A percentile compares a stretch with the other conserved stretches of the same genome.
Evolutionary conservation across 164 flowering plant genomes (phyloP).

Genomic region (Vitis riparia): DNA sequence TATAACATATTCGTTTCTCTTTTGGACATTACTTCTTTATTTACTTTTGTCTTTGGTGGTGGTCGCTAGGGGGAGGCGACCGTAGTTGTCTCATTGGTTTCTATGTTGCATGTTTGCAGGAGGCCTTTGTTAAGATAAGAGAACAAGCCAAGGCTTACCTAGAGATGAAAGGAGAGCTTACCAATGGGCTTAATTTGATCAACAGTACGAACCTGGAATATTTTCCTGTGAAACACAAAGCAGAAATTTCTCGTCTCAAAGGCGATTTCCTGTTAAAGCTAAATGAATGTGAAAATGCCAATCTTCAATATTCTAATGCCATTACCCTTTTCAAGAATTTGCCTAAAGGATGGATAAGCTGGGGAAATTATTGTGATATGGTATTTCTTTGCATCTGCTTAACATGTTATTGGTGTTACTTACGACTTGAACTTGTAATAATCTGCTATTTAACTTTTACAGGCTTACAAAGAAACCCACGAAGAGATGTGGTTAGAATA

Average conservation of each 20-base stretch:
- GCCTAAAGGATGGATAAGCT: constrained; percentile 99
- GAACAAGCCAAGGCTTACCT: constrained; percentile 98
- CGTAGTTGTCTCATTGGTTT: constrained; percentile 1
- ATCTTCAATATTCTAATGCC: constrained; percentile 81
- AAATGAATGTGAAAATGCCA: constrained; percentile 85
- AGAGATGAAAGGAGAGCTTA: constrained; percentile 90
- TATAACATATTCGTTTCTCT: too few species aligned
- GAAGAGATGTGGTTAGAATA: constrained; percentile 97
- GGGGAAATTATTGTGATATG: constrained; percentile 99
- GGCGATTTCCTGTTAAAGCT: constrained; percentile 92
- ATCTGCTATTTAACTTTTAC: constrained; percentile 18
- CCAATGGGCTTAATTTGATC: constrained; percentile 91
- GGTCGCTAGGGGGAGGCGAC: neutral
- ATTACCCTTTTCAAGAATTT: constrained; percentile 83
- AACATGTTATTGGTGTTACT: neutral
- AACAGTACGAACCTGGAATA: constrained; percentile 93
- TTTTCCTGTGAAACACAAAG: constrained; percentile 83
- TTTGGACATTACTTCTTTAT: neutral
- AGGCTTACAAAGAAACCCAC: constrained; percentile 86
- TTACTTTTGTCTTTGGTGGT: neutral
- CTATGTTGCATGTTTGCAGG: constrained; percentile 51
- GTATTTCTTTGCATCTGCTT: constrained; percentile 36
- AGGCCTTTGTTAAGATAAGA: constrained; percentile 94
- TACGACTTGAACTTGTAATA: constrained; percentile 7
- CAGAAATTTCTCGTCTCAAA: constrained; percentile 88